Evolutionary conservation across 495 filamentous ascomycete species (phyloP).

Genomic region (Saxophila tyrrhenica): DNA sequence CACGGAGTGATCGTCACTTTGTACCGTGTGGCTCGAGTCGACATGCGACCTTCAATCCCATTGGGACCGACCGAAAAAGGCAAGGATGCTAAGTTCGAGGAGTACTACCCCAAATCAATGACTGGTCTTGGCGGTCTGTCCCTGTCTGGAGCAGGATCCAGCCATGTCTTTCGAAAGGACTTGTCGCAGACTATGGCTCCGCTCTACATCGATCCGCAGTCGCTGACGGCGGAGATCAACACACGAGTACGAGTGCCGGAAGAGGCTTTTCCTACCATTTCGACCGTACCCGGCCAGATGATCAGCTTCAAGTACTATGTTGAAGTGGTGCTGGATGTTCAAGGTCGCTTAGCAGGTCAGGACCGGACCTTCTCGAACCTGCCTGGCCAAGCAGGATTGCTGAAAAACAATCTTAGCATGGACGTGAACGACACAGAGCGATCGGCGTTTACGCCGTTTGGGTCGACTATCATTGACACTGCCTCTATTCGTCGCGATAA

Average conservation of each 20-base stretch:
- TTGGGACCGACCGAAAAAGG: slow-evolving; percentile 48
- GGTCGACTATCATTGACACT: slow-evolving; percentile 78
- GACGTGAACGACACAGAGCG: slow-evolving; percentile 26
- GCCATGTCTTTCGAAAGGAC: slow-evolving; percentile 86
- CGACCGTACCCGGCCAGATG: slow-evolving; percentile 74
- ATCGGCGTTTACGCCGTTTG: slow-evolving; percentile 40
- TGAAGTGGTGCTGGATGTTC: slow-evolving; percentile 83
- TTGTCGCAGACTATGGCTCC: slow-evolving; percentile 77
- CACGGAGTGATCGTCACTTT: slow-evolving; percentile 88
- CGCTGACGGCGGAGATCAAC: slow-evolving; percentile 63
- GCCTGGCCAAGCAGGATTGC: slow-evolving; percentile 31
- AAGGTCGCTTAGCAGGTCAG: slow-evolving; percentile 66
- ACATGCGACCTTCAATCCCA: slow-evolving; percentile 63
- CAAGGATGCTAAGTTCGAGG: slow-evolving; percentile 62
- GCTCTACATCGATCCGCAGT: slow-evolving; percentile 69
- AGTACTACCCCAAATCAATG: slow-evolving; percentile 64
- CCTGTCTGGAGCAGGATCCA: slow-evolving; percentile 66
- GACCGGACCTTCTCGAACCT: slow-evolving; percentile 51
- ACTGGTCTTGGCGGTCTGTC: slow-evolving; percentile 72
- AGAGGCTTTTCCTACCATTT: slow-evolving; percentile 86
- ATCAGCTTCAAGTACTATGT: slow-evolving; percentile 90
- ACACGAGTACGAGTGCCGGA: slow-evolving; percentile 77
- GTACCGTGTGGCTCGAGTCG: slow-evolving; percentile 83
- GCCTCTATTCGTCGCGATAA: slow-evolving; percentile 77
- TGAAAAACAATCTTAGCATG: slow-evolving; percentile 37